These are phyloP conservation scores for Cyberlindnera meyerae DNA, from an alignment of 805 yeast genomes.

Conservation along the genomic window DNA sequence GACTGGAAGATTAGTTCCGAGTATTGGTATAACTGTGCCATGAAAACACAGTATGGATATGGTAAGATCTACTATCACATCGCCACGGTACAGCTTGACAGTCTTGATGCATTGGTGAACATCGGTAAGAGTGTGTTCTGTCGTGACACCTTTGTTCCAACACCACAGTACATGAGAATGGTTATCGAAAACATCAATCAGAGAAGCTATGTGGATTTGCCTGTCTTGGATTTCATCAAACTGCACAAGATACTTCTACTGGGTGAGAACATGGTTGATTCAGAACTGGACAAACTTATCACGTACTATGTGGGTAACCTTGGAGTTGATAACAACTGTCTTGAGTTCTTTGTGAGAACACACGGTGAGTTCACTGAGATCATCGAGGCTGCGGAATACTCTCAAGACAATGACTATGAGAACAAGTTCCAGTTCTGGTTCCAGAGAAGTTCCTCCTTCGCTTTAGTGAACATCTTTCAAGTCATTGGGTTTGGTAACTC, in stretches of 20 bases:
- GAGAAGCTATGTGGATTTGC: constrained; percentile 39
- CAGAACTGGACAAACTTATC: constrained; percentile 53
- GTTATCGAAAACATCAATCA: constrained; percentile 74
- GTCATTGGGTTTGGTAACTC: constrained; percentile 75
- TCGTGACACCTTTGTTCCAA: constrained; percentile 80
- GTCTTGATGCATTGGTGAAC: constrained; percentile 70
- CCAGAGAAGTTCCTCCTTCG: constrained; percentile 70
- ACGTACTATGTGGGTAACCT: constrained; percentile 59
- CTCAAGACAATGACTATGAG: constrained; percentile 23
- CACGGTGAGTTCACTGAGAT: constrained; percentile 11
- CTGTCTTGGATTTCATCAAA: constrained; percentile 27
- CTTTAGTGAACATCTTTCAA: constrained; percentile 70
- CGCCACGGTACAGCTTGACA: constrained; percentile 75
- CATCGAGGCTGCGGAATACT: constrained; percentile 13
- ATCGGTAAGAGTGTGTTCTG: constrained; percentile 76
- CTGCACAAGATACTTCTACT: constrained; percentile 24
- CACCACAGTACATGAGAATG: constrained; percentile 69
- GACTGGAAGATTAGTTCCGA: constrained; percentile 85
- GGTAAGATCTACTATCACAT: constrained; percentile 85
- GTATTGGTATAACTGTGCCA: constrained; percentile 74
- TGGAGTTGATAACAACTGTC: constrained; percentile 61
- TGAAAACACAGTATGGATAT: constrained; percentile 72
- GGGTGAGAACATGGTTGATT: constrained; percentile 20
- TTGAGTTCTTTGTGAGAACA: constrained; percentile 44
- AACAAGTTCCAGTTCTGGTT: constrained; percentile 59